Base-by-base conservation (phyloP, 2,329 filamentous ascomycete genomes). In the Fusarium haematococcum region DNA sequence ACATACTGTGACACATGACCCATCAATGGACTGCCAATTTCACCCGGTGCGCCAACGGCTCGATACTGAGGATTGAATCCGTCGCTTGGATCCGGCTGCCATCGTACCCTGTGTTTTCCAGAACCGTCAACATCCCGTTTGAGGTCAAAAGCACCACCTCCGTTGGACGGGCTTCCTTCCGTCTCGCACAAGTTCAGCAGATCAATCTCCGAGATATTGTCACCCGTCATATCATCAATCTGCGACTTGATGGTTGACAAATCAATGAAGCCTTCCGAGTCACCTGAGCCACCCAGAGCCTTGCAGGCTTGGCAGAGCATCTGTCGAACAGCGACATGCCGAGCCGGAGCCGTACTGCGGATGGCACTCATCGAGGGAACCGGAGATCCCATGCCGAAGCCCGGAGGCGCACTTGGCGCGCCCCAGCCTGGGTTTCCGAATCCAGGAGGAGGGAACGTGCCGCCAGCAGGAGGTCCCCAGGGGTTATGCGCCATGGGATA, bases 181-280 rank as follows among this genome's bases (percentile, higher is more conserved):
- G 96, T 98, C 78, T 98, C 96, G 81, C 94, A 97, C 68, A 97
- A 92, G 67, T 94, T 91, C 43, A 96, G 87, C 77, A 98, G 88
- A 78, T 98, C 95, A 30, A 88, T 79, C 86, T 91, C 82, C 74
- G 86, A 78, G 35, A 83, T 78, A 61, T 58, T 78, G 14, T 84
- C 82, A n/a, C 80, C 81, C 8, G 80, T 79, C 67, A 92, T 89
- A 63, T 87, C 87, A 63, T 91, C 91, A 33, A 94, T 87, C 64
- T 90, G 88, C 11, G 92, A 89, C 75, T 95, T 91, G 78, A 95
- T 88, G 23, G 87, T 84, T 30, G 89, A 86, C 25, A 97, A 88
- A 67, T 93, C 89, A 66, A 96, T 90, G 80, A 92, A 98, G 11
- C 91, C 91, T 58, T 92, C 89, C 13, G 84, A 80, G 54, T 87